Base-by-base conservation (phyloP, 768 basidiomycete species). In the Coprinellus aureogranulatus region DNA sequence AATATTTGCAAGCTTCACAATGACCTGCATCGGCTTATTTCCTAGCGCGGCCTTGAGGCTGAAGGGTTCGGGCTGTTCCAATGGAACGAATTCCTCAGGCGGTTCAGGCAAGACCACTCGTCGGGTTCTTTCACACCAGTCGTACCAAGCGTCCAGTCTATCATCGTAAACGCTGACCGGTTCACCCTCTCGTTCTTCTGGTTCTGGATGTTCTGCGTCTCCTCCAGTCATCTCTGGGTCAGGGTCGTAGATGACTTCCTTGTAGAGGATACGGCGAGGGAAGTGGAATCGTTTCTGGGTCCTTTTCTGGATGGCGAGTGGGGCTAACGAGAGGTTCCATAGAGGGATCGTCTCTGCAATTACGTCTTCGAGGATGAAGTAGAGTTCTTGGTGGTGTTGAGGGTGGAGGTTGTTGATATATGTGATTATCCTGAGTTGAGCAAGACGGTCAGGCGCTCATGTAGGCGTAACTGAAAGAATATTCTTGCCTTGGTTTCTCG, bases 381-480 rank as follows among this genome's bases (percentile, higher is more conserved):
- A 69, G 9, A 75, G 65, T 30, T 61, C 48, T 34, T n/a, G 23
- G 53, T 64, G 61, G 14, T 62, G n/a, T n/a, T n/a, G 41, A 9
- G 73, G 75, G 54, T 75, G 67, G 3, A 77, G 65, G 42, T 74
- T 75, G 58, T 77, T 77, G 61, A 77, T 75, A 58, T 78, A 77
- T 18, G 69, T 70, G 22, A 61, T 53, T 28, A 70, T 65, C 30
- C 66, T 65, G 52, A n/a, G n/a, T n/a, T n/a, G n/a, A n/a, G n/a
- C n/a, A n/a, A n/a, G n/a, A n/a, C n/a, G n/a, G n/a, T n/a, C n/a
- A n/a, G n/a, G n/a, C n/a, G n/a, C n/a, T n/a, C n/a, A n/a, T n/a
- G n/a, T n/a, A n/a, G n/a, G n/a, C n/a, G n/a, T n/a, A n/a, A n/a
- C n/a, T n/a, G n/a, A n/a, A n/a, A n/a, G n/a, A n/a, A n/a, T 9